A percentile compares a stretch with the other conserved stretches of the same genome.
Conservation (phyloP, 1,284 basidiomycete genomes). For the Marasmius oreades region DNA sequence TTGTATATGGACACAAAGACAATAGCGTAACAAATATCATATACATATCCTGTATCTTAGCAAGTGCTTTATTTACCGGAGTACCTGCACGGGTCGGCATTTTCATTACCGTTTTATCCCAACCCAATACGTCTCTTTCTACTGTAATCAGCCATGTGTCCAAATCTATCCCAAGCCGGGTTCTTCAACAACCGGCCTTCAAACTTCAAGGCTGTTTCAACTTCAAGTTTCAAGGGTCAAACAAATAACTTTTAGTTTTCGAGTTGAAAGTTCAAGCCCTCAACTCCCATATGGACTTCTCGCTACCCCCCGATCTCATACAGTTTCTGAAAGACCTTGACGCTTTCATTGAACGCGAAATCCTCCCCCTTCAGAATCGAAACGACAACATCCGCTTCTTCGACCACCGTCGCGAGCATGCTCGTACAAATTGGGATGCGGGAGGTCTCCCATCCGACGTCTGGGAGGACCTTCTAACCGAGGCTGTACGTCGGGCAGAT, state of each 20-base stretch:
- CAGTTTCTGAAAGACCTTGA: constrained; percentile 6
- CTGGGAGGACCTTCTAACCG: constrained; percentile 6
- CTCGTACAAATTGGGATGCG: constrained; percentile 8
- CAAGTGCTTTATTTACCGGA: too few species aligned
- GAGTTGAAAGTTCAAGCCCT: too few species aligned
- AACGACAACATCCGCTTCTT: constrained; percentile 12
- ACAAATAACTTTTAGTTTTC: too few species aligned
- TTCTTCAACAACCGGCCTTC: too few species aligned
- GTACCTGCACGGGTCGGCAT: too few species aligned
- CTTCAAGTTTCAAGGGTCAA: too few species aligned
- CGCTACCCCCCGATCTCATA: constrained; percentile 4
- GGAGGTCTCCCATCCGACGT: constrained; percentile 8
- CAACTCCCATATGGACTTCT: constrained; percentile 10
- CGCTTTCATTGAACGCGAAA: constrained; percentile 8
- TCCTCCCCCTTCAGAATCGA: constrained; percentile 4
- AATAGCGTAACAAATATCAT: neutral
- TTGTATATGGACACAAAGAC: neutral
- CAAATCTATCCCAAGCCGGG: too few species aligned
- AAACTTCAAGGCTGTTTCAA: neutral
- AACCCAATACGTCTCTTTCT: too few species aligned
- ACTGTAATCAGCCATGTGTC: too few species aligned
- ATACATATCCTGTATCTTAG: neutral
- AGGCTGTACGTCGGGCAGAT: constrained; percentile 6
- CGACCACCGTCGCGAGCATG: constrained; percentile 11
- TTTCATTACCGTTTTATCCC: too few species aligned